Evolutionary conservation across 805 yeast genomes (phyloP), one percentile per base, ranked within the genome.

Genomic region (Kuraishia piskuri): DNA sequence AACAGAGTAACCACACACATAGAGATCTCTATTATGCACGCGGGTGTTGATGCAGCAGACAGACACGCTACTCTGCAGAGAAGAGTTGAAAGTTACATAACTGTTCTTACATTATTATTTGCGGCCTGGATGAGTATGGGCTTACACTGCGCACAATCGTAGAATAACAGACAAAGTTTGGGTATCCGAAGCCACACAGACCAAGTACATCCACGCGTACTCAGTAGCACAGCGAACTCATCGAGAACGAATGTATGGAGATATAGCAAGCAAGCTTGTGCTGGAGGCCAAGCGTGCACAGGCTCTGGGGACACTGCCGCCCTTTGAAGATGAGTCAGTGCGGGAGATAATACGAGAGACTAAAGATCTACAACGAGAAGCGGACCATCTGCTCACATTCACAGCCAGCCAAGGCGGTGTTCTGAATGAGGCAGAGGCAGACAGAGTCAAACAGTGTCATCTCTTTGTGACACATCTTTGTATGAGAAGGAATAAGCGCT

Each of bases 181-280:
- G n/a, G n/a, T n/a, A n/a, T n/a, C n/a, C n/a, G n/a, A n/a, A n/a
- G n/a, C n/a, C n/a, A n/a, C n/a, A n/a, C n/a, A n/a, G n/a, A n/a
- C n/a, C n/a, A n/a, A n/a, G n/a, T n/a, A n/a, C n/a, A n/a, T n/a
- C n/a, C n/a, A n/a, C n/a, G n/a, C n/a, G n/a, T n/a, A n/a, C n/a
- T n/a, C n/a, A n/a, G n/a, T n/a, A n/a, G n/a, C n/a, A n/a, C n/a
- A n/a, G n/a, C n/a, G n/a, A n/a, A n/a, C n/a, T n/a, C n/a, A n/a
- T n/a, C n/a, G n/a, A n/a, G n/a, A n/a, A n/a, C n/a, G n/a, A n/a
- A 92, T 92, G 99, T 89, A 89, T 61, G 97, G 97, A 25, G 97
- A 91, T 61, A 61, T 80, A 4, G 97, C 92, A 1, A 80, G 82
- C 56, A 92, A 92, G 66, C 78, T 92, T n/a, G 76, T 88, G 1